These are phyloP conservation scores for Stagonosporopsis tanaceti DNA, from an alignment of 2,329 filamentous ascomycete species.

Conservation along the genomic window DNA sequence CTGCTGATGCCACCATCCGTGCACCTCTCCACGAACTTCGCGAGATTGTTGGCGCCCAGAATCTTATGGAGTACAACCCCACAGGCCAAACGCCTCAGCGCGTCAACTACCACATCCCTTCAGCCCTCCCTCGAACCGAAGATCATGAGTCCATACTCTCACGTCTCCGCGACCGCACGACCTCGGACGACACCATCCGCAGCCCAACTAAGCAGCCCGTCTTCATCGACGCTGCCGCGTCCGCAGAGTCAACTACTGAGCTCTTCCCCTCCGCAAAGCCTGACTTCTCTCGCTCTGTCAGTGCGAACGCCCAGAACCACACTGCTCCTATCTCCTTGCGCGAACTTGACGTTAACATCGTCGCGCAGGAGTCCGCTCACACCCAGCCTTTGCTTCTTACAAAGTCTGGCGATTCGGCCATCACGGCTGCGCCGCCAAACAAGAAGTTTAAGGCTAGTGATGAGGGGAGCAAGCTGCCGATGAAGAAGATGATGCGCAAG, in stretches of 20 bases:
- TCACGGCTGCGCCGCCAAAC: conserved; percentile 46
- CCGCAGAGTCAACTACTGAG: conserved; percentile 39
- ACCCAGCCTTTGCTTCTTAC: conserved; percentile 45
- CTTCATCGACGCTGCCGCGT: conserved; percentile 60
- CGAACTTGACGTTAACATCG: conserved; percentile 59
- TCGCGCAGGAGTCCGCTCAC: conserved; percentile 43
- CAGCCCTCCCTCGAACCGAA: conserved; percentile 78
- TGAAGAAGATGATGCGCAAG: conserved; percentile 55
- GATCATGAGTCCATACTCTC: conserved; percentile 65
- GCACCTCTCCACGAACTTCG: conserved; percentile 76
- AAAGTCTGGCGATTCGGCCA: conserved; percentile 38
- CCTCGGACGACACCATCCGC: conserved; percentile 38
- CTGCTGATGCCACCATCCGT: conserved; percentile 63
- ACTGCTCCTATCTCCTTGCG: conserved; percentile 49
- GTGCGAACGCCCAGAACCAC: conserved; percentile 27
- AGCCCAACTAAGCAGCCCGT: conserved; percentile 61
- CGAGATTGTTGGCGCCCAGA: conserved; percentile 68
- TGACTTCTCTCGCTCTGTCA: conserved; percentile 37
- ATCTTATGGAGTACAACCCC: conserved; percentile 79
- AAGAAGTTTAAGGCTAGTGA: conserved; percentile 54
- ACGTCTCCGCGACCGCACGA: conserved; percentile 49
- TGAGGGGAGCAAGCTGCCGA: conserved; percentile 53
- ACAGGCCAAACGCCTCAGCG: conserved; percentile 90
- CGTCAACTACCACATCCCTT: conserved; percentile 80
- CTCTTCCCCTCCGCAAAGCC: conserved; percentile 38